phyloP scores from a whole-genome alignment of 208 protist species.

The Trypanosomatidae sp. region DNA sequence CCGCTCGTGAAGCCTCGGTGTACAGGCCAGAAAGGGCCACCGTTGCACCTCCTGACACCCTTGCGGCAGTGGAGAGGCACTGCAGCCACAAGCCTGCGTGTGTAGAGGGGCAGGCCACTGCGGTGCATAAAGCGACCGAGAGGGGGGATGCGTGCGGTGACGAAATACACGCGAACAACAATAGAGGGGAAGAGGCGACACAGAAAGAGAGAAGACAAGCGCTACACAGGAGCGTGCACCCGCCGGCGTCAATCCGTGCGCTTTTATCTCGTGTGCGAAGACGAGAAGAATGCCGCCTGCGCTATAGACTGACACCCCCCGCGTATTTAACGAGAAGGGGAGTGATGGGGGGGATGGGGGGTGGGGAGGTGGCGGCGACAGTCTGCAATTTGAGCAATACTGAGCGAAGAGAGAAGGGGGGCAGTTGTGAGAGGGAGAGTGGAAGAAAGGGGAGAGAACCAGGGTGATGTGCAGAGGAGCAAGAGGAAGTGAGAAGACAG shows the following conservation, averaged over 20 bases:
- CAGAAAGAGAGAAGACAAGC: neutral
- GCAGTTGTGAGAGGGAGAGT: neutral
- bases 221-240: neutral
- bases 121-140: neutral
- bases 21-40: neutral
- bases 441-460: neutral
- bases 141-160: neutral
- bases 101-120: neutral
- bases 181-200: neutral
- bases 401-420: neutral
- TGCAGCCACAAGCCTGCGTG: neutral
- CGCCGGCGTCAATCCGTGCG: neutral
- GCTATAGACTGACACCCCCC: neutral
- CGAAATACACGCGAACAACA: neutral
- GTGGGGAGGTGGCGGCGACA: neutral
- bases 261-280: neutral
- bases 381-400: neutral
- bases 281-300: no score
- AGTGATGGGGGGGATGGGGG: neutral
- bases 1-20: neutral
- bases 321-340: neutral
- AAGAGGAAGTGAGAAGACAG: neutral
- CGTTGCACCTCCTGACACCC: neutral
- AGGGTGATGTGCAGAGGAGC: neutral
- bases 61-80: neutral